phyloP scores from a whole-genome alignment of 108 stramenopile genomes.

The Bacterosira constricta region DNA sequence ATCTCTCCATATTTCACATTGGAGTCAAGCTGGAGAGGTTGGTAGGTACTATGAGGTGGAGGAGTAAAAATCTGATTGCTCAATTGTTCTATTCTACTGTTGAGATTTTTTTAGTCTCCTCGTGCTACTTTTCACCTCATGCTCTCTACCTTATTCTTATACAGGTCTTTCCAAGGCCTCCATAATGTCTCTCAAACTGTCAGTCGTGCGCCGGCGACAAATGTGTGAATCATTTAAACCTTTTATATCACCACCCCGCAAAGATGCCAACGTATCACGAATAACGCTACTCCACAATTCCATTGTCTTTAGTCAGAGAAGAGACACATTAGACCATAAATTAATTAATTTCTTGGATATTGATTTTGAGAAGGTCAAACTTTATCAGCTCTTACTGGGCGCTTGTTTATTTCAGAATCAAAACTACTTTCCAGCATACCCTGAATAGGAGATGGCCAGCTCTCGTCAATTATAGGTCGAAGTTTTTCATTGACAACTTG shows the following conservation, averaged over 20 bases:
- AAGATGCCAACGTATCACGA: not conserved
- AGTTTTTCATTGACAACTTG: conserved; percentile 15
- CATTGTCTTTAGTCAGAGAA: conserved; percentile 3
- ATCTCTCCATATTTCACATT: no score
- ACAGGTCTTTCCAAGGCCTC: no score
- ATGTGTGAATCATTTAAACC: not conserved
- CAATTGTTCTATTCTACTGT: no score
- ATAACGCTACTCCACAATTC: not conserved
- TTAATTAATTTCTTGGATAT: not conserved
- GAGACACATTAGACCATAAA: not conserved
- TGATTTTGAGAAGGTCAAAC: not conserved
- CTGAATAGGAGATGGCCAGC: conserved; percentile 11
- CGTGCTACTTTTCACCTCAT: no score
- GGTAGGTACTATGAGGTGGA: no score
- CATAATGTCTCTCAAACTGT: not conserved
- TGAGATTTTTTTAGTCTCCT: no score
- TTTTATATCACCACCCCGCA: conserved; percentile 8
- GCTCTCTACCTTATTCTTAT: no score
- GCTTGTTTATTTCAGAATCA: conserved; percentile 9
- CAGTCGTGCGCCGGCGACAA: not conserved
- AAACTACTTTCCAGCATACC: conserved; percentile 39
- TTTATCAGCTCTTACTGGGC: conserved; percentile 3
- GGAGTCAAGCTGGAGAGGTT: no score
- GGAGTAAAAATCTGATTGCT: no score
- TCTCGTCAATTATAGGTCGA: conserved; percentile 16